Conservation (phyloP, 2,329 filamentous ascomycete genomes). For the Fusarium drepaniforme region DNA sequence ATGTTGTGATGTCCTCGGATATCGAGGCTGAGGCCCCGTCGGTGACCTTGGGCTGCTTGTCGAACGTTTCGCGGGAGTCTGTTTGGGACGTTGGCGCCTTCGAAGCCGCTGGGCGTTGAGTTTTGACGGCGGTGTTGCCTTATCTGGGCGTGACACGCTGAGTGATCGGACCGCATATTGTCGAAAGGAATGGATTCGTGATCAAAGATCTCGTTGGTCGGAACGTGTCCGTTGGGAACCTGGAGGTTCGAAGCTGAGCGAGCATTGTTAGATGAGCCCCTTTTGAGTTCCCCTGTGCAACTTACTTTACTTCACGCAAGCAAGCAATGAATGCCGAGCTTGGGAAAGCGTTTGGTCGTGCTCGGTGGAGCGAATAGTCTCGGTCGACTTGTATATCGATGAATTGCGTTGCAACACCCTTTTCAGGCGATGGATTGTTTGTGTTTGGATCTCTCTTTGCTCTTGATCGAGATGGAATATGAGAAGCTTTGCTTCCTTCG, state of each 20-base stretch:
- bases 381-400: constrained; percentile 52
- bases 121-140: constrained; percentile 83
- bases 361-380: constrained; percentile 56
- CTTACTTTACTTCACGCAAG: constrained; percentile 79
- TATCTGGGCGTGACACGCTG: constrained; percentile 74
- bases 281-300: background rate
- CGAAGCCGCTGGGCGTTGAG: constrained; percentile 84
- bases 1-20: constrained; percentile 69
- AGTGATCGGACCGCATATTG: constrained; percentile 83
- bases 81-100: constrained; percentile 77
- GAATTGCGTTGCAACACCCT: constrained; percentile 44
- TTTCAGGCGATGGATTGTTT: constrained; percentile 41
- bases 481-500: constrained; percentile 23
- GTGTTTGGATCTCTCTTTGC: background rate
- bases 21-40: constrained; percentile 88
- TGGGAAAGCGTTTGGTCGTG: constrained; percentile 55
- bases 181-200: constrained; percentile 76
- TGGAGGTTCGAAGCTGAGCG: constrained; percentile 59
- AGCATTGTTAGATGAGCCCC: constrained; percentile 1
- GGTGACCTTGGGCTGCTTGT: constrained; percentile 66
- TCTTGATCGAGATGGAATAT: constrained; percentile 19
- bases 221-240: constrained; percentile 61
- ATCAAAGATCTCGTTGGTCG: constrained; percentile 66
- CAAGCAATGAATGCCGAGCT: constrained; percentile 86
- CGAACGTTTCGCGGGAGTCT: constrained; percentile 64